These are phyloP conservation scores for Fusarium acutatum DNA, from an alignment of 2,329 filamentous ascomycete species.

Conservation along the genomic window DNA sequence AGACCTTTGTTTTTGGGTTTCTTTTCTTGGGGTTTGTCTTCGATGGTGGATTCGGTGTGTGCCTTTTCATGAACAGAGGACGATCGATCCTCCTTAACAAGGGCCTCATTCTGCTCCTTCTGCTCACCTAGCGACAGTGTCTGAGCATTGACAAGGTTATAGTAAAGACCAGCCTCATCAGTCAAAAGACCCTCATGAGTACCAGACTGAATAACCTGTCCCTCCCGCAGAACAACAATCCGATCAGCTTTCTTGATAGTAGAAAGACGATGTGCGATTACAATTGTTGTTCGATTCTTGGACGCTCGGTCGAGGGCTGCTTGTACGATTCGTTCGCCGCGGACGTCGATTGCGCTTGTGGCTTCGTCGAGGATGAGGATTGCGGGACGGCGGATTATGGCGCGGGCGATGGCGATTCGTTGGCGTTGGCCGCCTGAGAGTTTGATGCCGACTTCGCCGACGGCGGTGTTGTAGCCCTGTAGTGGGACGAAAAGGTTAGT, in stretches of 20 bases:
- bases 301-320: constrained; percentile 69
- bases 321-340: constrained; percentile 68
- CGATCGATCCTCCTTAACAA: accelerated
- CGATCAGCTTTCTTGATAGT: constrained; percentile 81
- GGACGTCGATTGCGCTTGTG: constrained; percentile 70
- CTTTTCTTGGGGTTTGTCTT: neutral
- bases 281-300: constrained; percentile 71
- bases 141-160: constrained; percentile 71
- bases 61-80: neutral
- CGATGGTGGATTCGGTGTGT: neutral
- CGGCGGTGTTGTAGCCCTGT: constrained; percentile 75
- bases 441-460: constrained; percentile 80
- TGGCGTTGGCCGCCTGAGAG: constrained; percentile 84
- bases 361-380: constrained; percentile 82
- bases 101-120: neutral
- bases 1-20: constrained; percentile 17
- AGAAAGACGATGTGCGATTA: constrained; percentile 77
- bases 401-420: constrained; percentile 78
- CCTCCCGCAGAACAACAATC: constrained; percentile 79
- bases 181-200: constrained; percentile 76
- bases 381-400: constrained; percentile 73
- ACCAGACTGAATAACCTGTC: constrained; percentile 75
- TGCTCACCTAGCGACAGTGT: constrained; percentile 61
- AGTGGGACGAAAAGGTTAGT: too few species aligned
- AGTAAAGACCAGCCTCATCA: constrained; percentile 69